Percentiles rank a stretch among this genome's conserved stretches.
These are phyloP conservation scores for Backusella morwellensis DNA, from an alignment of 192 early-diverging fungal genomes.

Conservation along the genomic window DNA sequence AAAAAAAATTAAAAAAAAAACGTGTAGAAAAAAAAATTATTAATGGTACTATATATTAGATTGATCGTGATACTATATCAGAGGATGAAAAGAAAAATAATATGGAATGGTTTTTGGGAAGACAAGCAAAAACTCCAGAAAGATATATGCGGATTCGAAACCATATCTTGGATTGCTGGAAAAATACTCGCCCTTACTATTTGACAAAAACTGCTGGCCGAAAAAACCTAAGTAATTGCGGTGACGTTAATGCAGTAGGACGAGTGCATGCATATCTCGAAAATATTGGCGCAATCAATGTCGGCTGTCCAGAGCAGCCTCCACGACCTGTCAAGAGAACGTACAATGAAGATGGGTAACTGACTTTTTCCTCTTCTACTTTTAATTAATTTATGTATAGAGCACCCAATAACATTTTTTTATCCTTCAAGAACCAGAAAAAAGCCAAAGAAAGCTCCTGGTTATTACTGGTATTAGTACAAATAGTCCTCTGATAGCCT, in stretches of 20 bases:
- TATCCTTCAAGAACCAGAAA: not conserved
- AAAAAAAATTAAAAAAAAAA: not conserved
- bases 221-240: constrained; percentile 73
- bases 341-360: constrained; percentile 9
- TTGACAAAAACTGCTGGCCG: constrained; percentile 82
- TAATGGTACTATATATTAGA: not conserved
- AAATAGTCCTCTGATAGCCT: not conserved
- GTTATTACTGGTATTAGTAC: not conserved
- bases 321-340: constrained; percentile 26
- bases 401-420: not conserved
- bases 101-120: constrained; percentile 68
- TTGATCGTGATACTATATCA: constrained; percentile 46
- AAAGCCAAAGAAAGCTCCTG: constrained; percentile 6
- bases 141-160: constrained; percentile 89
- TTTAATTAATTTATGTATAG: constrained; percentile 15
- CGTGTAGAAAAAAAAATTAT: not conserved
- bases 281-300: constrained; percentile 75
- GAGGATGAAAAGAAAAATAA: constrained; percentile 48
- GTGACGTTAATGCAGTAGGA: constrained; percentile 94
- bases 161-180: constrained; percentile 81
- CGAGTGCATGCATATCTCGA: constrained; percentile 87
- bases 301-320: constrained; percentile 46
- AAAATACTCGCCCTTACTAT: constrained; percentile 60
- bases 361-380: not conserved
- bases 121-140: constrained; percentile 79